Evolutionary conservation across 371 early-diverging fungal species (phyloP), one percentile per base, ranked within the genome.

Genomic region (Globomyces sp.): DNA sequence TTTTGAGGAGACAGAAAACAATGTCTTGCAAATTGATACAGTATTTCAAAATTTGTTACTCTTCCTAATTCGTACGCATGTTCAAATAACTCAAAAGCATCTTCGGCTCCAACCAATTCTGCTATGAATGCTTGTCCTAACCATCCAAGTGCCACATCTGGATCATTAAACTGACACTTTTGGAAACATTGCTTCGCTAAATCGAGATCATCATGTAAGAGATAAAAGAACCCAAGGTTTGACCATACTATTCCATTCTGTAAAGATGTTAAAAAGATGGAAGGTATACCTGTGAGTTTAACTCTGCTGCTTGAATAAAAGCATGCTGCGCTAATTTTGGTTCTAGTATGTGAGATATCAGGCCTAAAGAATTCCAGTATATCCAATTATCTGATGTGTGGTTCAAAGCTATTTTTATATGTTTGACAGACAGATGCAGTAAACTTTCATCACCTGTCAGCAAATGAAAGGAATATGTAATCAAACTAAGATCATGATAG

Each of bases 91-190:
- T 81, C 86, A 3, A 79, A 73, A 4, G 86, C 67, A 41, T 83
- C 87, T 49, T 74, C 68, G 9, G 81, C 79, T 24, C 82, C 86
- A 72, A 82, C 77, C 0, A 79, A 63, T 64, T 88, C 83, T 3
- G 90, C 88, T 6, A 91, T 81, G 64, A 90, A 80, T 0, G 91
- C 93, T 64, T 90, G 92, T 3, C 95, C 95, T 48, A 92, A 81
- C 95, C 95, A 94, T 3, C 87, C 87, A 10, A 86, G 79, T 3
- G 86, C 80, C 72, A 80, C 86, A 66, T 93, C 93, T 1, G 95
- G 94, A 57, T 94, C 92, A 6, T 88, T 64, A 1, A 86, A 81
- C 68, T 91, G 91, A 0, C 92, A 91, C 37, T 80, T 83, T 0
- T 81, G 73, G 69, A 94, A 95, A 0, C 90, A 88, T 61, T 86